Conservation (phyloP, 306 rosid species). For the Vicia faba region DNA sequence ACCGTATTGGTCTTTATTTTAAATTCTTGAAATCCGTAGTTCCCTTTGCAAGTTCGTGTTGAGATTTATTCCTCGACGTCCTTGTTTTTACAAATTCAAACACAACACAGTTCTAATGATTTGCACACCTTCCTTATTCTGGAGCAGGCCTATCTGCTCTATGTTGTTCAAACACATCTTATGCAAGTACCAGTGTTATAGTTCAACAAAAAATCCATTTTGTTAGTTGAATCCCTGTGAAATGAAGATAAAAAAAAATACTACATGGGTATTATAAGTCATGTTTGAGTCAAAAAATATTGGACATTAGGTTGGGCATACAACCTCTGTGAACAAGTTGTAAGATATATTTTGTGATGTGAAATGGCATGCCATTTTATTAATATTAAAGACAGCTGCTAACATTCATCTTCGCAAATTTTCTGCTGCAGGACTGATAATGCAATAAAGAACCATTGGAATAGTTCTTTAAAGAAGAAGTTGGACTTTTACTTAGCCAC, state of each 20-base stretch:
- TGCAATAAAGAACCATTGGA: constrained; percentile 99
- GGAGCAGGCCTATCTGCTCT: too few relatives aligned
- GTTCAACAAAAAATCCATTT: neutral
- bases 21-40: constrained; percentile 12
- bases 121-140: neutral
- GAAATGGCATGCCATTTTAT: constrained; percentile 25
- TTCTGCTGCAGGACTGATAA: constrained; percentile 81
- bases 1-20: neutral
- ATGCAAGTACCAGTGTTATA: constrained; percentile 6
- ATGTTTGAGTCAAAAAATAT: constrained; percentile 12
- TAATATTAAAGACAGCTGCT: constrained; percentile 16
- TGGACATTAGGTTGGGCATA: constrained; percentile 3
- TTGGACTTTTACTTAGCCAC: constrained; percentile 81
- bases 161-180: neutral
- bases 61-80: constrained; percentile 4
- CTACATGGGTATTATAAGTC: too few relatives aligned
- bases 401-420: constrained; percentile 24
- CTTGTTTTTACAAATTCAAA: constrained; percentile 20
- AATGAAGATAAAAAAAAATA: constrained; percentile 28
- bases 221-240: constrained; percentile 13
- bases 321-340: neutral
- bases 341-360: constrained; percentile 22
- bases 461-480: constrained; percentile 97
- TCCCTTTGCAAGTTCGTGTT: neutral
- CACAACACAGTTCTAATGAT: neutral